Conservation (phyloP, 108 stramenopile species). For the Skeletonema marinoi region DNA sequence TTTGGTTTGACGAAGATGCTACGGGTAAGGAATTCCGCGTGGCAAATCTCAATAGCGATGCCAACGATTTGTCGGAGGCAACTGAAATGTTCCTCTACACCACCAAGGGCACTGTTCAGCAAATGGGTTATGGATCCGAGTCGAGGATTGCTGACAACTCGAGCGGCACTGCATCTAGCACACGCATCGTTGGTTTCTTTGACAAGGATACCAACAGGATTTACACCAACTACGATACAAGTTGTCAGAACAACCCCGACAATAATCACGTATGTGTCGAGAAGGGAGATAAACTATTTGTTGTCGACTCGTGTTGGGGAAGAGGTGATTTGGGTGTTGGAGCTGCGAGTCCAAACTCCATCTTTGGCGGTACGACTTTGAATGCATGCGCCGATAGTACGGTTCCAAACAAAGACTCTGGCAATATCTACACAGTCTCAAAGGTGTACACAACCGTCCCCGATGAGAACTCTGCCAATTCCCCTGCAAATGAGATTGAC, state of each 20-base stretch:
- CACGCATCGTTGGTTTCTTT: slow-evolving; percentile 59
- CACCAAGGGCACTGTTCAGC: slow-evolving; percentile 58
- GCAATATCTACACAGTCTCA: slow-evolving; percentile 63
- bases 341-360: slow-evolving; percentile 32
- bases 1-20: slow-evolving; percentile 51
- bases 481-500: slow-evolving; percentile 27
- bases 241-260: slow-evolving; percentile 48
- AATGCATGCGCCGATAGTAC: slow-evolving; percentile 43
- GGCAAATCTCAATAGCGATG: slow-evolving; percentile 42
- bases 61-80: slow-evolving; percentile 24
- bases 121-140: slow-evolving; percentile 45
- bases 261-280: slow-evolving; percentile 58
- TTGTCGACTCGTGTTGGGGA: slow-evolving; percentile 59
- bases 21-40: slow-evolving; percentile 48
- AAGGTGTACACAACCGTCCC: slow-evolving; percentile 47
- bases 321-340: slow-evolving; percentile 45
- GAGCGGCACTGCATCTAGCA: slow-evolving; percentile 25
- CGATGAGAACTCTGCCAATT: slow-evolving; percentile 29
- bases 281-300: slow-evolving; percentile 69
- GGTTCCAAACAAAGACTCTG: slow-evolving; percentile 39
- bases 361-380: slow-evolving; percentile 53
- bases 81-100: slow-evolving; percentile 57
- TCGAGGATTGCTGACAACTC: slow-evolving; percentile 36
- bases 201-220: slow-evolving; percentile 48
- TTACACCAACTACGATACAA: slow-evolving; percentile 66